A percentile compares a stretch with the other conserved stretches of the same genome.
These are phyloP conservation scores for Mallotus japonicus DNA, from an alignment of 441 rosid genomes.

Conservation along the genomic window DNA sequence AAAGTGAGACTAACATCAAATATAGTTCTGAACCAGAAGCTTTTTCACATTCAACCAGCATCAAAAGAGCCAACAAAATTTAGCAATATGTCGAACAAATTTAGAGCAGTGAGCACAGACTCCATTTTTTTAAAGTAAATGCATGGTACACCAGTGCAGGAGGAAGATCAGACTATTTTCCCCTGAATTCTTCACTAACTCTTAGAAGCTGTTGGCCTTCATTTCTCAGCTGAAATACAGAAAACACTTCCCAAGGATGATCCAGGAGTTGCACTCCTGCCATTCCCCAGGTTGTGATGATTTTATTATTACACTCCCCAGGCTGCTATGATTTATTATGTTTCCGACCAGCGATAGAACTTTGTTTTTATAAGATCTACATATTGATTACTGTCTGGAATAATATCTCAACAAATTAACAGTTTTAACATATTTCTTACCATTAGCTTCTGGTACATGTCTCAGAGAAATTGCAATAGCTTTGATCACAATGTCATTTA, in stretches of 20 bases:
- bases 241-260: too few relatives aligned
- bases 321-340: not conserved
- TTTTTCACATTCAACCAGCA: conserved; percentile 1
- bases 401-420: conserved; percentile 18
- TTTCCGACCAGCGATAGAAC: conserved; percentile 2
- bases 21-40: too few relatives aligned
- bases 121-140: too few relatives aligned
- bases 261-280: not conserved
- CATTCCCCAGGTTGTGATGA: too few relatives aligned
- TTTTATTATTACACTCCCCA: too few relatives aligned
- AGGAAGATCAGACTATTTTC: too few relatives aligned
- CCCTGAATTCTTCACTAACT: too few relatives aligned
- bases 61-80: not conserved
- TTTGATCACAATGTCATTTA: conserved; percentile 95
- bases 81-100: not conserved
- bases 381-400: conserved; percentile 14
- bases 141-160: too few relatives aligned
- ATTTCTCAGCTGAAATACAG: too few relatives aligned
- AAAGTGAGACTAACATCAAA: too few relatives aligned
- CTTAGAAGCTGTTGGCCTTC: too few relatives aligned
- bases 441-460: conserved; percentile 89
- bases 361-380: not conserved
- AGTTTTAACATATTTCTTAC: conserved; percentile 44
- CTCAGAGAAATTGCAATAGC: conserved; percentile 83
- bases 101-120: too few relatives aligned